Base-by-base conservation (phyloP, 2,329 filamentous ascomycete genomes). In the Malbranchea zuffiana region DNA sequence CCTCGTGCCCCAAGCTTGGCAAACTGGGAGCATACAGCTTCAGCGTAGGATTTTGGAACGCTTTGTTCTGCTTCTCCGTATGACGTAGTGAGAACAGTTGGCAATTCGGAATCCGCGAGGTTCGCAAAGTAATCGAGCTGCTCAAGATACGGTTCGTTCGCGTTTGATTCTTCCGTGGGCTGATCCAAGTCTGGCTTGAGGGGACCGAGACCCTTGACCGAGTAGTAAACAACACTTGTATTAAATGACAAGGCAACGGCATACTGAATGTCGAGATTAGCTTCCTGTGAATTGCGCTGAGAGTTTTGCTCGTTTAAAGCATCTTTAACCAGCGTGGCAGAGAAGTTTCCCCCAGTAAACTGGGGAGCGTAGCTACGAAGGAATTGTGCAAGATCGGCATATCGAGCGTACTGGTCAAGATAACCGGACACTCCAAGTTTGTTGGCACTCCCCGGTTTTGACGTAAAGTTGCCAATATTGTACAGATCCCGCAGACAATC, bases 11-110 rank as follows among this genome's bases (percentile, higher is more conserved):
- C 76, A 4, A 84, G 68, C 42, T 79, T 73, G 4, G 71, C 74
- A 42, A 79, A 75, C 27, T 75, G 61, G 20, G 67, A 67, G 56
- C 81, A 82, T 13, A 74, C 69, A 39, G 71, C 65, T 48, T 71
- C 63, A 5, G 74, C 70, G 51, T 82, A 82, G 3, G 65, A 59
- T 15, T 59, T 57, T 0, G 77, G 75, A 0, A 82, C 62, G 3
- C 67, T 69, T 52, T 68, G 74, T 54, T 84, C 80, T 31, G 77
- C 67, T 46, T 81, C 77, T 17, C 76, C 78, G 50, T 83, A 84
- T 0, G 78, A 82, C n/a, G 76, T 79, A 26, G 69, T 71, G 27
- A 84, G 65, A 12, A 81, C 72, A 3, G 72, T 67, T 0, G 80
- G 79, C 0, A 83, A 61, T 12, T 71, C 53, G 3, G 62, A 53